These are phyloP conservation scores for Rugonectria rugulosa DNA, from an alignment of 2,329 filamentous ascomycete genomes.

Conservation along the genomic window DNA sequence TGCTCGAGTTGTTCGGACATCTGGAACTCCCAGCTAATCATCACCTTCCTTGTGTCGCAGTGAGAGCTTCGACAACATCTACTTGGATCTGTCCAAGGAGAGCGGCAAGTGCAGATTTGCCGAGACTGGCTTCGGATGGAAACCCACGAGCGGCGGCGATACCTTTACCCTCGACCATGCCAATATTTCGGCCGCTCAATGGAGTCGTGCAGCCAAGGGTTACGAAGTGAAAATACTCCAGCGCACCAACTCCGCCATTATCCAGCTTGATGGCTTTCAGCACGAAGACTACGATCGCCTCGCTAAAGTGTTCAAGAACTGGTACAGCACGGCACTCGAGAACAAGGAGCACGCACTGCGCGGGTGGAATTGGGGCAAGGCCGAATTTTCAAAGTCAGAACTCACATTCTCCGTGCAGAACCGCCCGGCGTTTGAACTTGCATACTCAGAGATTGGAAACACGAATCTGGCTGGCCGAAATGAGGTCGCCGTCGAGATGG, in stretches of 20 bases:
- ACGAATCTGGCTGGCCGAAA: slow-evolving; percentile 98
- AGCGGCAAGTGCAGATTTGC: slow-evolving; percentile 93
- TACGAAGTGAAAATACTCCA: slow-evolving; percentile 93
- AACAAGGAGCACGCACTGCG: slow-evolving; percentile 92
- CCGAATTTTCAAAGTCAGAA: slow-evolving; percentile 94
- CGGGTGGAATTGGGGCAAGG: slow-evolving; percentile 99
- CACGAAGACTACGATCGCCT: slow-evolving; percentile 94
- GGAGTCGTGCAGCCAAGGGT: slow-evolving; percentile 91
- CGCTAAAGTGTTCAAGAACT: slow-evolving; percentile 93
- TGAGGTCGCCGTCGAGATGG: slow-evolving; percentile 95
- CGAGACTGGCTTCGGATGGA: slow-evolving; percentile 95
- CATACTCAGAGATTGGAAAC: slow-evolving; percentile 97
- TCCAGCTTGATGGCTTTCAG: slow-evolving; percentile 94
- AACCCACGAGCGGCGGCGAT: slow-evolving; percentile 84
- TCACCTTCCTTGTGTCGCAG: slow-evolving; percentile 46
- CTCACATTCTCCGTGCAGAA: slow-evolving; percentile 97
- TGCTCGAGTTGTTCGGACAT: not conserved
- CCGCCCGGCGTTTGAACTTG: slow-evolving; percentile 93
- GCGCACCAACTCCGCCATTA: slow-evolving; percentile 77
- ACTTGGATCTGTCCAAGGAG: slow-evolving; percentile 93
- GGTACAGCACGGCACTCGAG: slow-evolving; percentile 94
- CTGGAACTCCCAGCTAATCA: slow-evolving; percentile 21
- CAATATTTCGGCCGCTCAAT: slow-evolving; percentile 88
- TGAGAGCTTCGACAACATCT: slow-evolving; percentile 97
- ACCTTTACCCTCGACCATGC: slow-evolving; percentile 91